Conservation (phyloP, 208 protist genomes). For the Leishmania mexicana region DNA sequence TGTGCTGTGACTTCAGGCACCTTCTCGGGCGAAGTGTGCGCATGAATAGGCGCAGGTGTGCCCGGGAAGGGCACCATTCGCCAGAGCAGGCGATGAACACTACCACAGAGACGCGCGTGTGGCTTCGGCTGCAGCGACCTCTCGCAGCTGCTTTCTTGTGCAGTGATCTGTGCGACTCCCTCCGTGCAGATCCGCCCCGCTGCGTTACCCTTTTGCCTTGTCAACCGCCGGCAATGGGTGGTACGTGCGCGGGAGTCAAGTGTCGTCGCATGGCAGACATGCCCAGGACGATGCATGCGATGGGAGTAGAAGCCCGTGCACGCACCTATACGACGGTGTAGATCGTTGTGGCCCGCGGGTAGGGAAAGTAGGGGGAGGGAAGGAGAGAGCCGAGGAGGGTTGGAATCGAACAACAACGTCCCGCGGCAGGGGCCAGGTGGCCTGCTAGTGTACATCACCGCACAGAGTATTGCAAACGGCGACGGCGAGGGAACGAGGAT, state of each 20-base stretch:
- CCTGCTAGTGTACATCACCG: slow-evolving; percentile 1
- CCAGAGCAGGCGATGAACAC: not conserved
- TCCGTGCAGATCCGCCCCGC: not conserved
- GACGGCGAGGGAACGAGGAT: not conserved
- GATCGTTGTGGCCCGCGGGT: not conserved
- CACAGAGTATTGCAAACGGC: not conserved
- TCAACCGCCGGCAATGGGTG: not conserved
- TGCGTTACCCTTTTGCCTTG: not conserved
- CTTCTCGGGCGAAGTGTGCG: not conserved
- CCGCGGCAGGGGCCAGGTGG: not conserved
- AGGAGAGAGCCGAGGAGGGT: not conserved
- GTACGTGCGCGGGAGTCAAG: not conserved
- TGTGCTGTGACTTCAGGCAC: not conserved
- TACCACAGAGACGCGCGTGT: too few species aligned
- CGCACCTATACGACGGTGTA: not conserved
- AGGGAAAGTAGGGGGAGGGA: not conserved
- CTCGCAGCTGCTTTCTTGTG: not conserved
- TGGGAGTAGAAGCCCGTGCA: not conserved
- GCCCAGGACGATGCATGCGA: slow-evolving; percentile 1
- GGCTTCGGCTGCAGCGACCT: not conserved
- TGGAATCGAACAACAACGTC: not conserved
- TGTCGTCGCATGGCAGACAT: not conserved
- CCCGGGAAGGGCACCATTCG: not conserved
- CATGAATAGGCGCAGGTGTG: not conserved
- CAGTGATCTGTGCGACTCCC: not conserved